A percentile compares a stretch with the other conserved stretches of the same genome.
Evolutionary conservation across 2,329 filamentous ascomycete species (phyloP).

Genomic region (Pleurostoma richardsiae): DNA sequence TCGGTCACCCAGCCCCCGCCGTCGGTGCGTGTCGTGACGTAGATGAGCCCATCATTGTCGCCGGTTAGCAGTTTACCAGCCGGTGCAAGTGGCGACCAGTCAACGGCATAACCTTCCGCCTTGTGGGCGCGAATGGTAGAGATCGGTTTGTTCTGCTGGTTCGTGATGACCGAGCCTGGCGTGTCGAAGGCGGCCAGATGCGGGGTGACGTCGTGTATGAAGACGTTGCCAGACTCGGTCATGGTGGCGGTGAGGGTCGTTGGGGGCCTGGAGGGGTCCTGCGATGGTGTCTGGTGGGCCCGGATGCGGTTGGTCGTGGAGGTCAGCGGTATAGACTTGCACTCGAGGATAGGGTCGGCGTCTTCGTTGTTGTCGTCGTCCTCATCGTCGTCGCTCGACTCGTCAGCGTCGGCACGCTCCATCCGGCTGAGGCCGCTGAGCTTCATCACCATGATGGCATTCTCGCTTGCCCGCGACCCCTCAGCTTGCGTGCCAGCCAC

Average conservation of each 20-base stretch:
- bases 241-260: constrained; percentile 86
- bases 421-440: constrained; percentile 87
- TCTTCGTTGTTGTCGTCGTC: constrained; percentile 72
- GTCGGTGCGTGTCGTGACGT: constrained; percentile 78
- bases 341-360: constrained; percentile 87
- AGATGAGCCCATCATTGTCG: constrained; percentile 87
- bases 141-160: constrained; percentile 83
- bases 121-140: constrained; percentile 88
- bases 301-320: constrained; percentile 94
- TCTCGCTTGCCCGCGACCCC: constrained; percentile 68
- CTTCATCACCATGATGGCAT: constrained; percentile 94
- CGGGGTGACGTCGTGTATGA: constrained; percentile 91
- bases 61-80: constrained; percentile 85
- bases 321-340: constrained; percentile 77
- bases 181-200: constrained; percentile 87
- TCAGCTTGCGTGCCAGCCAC: constrained; percentile 94
- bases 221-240: constrained; percentile 82
- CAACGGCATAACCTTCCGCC: constrained; percentile 90
- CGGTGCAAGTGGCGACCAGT: constrained; percentile 83
- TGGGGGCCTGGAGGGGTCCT: constrained; percentile 65
- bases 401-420: constrained; percentile 64
- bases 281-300: constrained; percentile 70
- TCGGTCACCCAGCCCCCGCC: constrained; percentile 89
- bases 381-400: constrained; percentile 63
- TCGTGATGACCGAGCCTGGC: constrained; percentile 73